Percentiles rank a stretch among this genome's conserved stretches.
phyloP scores from a whole-genome alignment of 1,139 yeast species.

The Pichia sp. region DNA sequence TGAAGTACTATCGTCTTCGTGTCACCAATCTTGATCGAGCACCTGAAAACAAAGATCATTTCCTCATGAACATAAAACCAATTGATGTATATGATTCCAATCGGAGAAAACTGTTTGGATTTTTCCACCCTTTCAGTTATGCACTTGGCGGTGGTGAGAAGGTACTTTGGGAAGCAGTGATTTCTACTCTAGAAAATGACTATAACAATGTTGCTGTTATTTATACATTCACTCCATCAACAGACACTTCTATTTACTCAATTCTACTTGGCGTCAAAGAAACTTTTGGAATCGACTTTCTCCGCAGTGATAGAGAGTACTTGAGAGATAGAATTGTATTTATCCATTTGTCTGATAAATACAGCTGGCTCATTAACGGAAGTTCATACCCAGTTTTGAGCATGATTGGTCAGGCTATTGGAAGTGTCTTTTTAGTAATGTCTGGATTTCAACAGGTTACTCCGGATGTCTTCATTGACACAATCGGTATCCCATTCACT shows the following conservation, averaged over 20 bases:
- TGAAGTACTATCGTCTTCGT: conserved; percentile 20
- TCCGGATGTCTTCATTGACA: conserved; percentile 92
- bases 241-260: conserved; percentile 44
- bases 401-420: conserved; percentile 80
- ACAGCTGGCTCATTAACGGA: conserved; percentile 61
- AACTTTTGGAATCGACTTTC: conserved; percentile 57
- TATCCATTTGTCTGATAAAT: conserved; percentile 53
- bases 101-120: conserved; percentile 60
- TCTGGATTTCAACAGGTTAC: conserved; percentile 67
- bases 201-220: conserved; percentile 59
- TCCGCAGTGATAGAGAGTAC: conserved; percentile 33
- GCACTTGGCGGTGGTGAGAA: conserved; percentile 99
- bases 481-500: conserved; percentile 89
- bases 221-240: conserved; percentile 51
- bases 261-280: conserved; percentile 56
- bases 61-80: conserved; percentile 28
- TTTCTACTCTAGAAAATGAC: conserved; percentile 55
- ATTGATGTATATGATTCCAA: conserved; percentile 38
- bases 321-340: conserved; percentile 55
- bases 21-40: conserved; percentile 28
- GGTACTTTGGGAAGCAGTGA: conserved; percentile 92
- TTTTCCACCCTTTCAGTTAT: conserved; percentile 92
- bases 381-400: conserved; percentile 76
- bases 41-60: conserved; percentile 14
- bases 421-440: conserved; percentile 61